phyloP scores from a whole-genome alignment of 805 yeast genomes.

The Saccharomycopsis sp. region DNA sequence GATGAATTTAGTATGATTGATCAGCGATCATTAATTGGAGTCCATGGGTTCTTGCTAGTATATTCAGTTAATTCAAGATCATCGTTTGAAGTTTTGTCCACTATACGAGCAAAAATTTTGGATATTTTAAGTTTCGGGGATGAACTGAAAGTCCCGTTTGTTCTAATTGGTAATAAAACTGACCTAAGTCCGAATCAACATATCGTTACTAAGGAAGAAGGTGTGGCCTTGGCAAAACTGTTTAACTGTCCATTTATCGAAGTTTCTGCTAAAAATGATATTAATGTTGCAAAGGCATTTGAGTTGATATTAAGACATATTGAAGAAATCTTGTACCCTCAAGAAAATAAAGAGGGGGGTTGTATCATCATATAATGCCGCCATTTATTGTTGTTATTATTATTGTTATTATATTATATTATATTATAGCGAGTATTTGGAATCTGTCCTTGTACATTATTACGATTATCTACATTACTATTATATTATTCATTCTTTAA shows the following conservation, averaged over 20 bases:
- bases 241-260: conserved; percentile 71
- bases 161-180: conserved; percentile 69
- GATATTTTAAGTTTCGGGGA: conserved; percentile 37
- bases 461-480: not conserved
- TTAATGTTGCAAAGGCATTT: conserved; percentile 58
- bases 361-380: conserved; percentile 10
- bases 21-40: conserved; percentile 71
- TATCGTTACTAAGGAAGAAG: conserved; percentile 50
- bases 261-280: conserved; percentile 74
- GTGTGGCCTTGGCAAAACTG: conserved; percentile 51
- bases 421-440: not conserved
- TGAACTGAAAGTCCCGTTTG: conserved; percentile 65
- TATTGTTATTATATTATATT: not conserved
- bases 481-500: not conserved
- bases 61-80: conserved; percentile 75
- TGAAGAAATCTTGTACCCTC: conserved; percentile 32
- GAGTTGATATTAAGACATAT: conserved; percentile 53
- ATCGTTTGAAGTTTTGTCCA: conserved; percentile 68
- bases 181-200: conserved; percentile 41
- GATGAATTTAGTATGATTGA: conserved; percentile 80
- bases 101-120: conserved; percentile 77
- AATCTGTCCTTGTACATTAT: not conserved
- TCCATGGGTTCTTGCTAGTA: conserved; percentile 76
- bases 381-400: not conserved
- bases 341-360: conserved; percentile 13